Percentiles rank a stretch among this genome's conserved stretches.
phyloP scores from a whole-genome alignment of 139 green algal genomes.

The Trebouxia sp. region DNA sequence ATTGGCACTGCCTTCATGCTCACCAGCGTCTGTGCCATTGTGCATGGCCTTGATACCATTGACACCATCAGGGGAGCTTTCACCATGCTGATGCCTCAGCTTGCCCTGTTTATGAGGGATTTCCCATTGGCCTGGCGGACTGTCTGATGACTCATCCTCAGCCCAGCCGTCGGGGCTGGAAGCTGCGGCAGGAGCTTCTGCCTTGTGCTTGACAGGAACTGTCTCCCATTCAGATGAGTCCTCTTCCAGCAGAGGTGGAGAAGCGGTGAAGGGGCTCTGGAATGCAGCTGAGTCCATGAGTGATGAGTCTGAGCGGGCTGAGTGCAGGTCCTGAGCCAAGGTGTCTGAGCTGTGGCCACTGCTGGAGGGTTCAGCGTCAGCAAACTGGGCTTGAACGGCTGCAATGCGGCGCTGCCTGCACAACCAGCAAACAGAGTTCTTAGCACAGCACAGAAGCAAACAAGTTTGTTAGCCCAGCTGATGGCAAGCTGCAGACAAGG shows the following conservation, averaged over 20 bases:
- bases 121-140: neutral
- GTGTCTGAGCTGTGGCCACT: constrained; percentile 14
- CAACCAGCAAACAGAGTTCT: no score
- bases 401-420: constrained; percentile 18
- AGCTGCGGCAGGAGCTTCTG: neutral
- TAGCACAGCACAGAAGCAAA: no score
- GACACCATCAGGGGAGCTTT: neutral
- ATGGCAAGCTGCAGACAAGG: no score
- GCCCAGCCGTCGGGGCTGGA: neutral
- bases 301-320: neutral
- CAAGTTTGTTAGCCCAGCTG: no score
- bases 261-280: neutral
- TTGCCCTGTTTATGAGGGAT: constrained; percentile 13
- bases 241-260: neutral
- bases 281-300: neutral
- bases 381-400: constrained; percentile 10
- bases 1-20: neutral
- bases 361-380: neutral
- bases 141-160: neutral
- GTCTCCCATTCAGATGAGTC: constrained; percentile 15
- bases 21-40: neutral
- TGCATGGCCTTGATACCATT: constrained; percentile 12
- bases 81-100: neutral
- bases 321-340: neutral
- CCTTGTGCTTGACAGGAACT: constrained; percentile 1